A percentile compares a stretch with the other conserved stretches of the same genome.
Conservation (phyloP, 108 stramenopile species). For the Conticribra guillardii region DNA sequence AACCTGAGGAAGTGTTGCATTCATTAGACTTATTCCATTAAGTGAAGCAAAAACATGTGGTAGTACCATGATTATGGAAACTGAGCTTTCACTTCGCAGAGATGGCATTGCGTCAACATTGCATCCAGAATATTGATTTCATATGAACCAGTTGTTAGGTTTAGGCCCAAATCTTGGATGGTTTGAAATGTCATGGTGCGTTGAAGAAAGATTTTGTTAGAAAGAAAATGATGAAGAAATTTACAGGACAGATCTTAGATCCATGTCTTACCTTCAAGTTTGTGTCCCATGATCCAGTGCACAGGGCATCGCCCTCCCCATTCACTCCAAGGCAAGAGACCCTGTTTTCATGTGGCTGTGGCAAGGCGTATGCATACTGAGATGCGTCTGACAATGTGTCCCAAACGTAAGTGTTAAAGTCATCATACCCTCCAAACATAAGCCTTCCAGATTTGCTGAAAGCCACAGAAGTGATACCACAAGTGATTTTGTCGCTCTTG, state of each 20-base stretch:
- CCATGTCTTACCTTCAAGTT: conserved; percentile 75
- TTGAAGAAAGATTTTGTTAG: neutral
- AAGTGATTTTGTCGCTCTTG: conserved; percentile 70
- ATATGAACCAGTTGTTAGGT: no score
- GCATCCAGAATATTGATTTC: no score
- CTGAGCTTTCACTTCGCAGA: no score
- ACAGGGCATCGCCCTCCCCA: conserved; percentile 90
- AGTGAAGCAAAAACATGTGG: no score
- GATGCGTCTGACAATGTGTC: conserved; percentile 64
- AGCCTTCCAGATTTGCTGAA: conserved; percentile 83
- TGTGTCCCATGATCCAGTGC: conserved; percentile 99
- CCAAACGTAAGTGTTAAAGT: conserved; percentile 76
- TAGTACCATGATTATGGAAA: no score
- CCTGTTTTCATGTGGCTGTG: conserved; percentile 90
- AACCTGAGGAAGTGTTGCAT: no score
- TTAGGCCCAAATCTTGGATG: neutral
- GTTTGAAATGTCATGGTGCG: no score
- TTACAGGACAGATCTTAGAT: neutral
- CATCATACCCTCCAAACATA: conserved; percentile 90
- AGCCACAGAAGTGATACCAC: conserved; percentile 84
- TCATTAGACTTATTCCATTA: no score
- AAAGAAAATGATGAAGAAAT: neutral
- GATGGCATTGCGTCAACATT: no score
- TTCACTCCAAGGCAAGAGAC: conserved; percentile 96
- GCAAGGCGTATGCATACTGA: conserved; percentile 60